These are phyloP conservation scores for Diphasiastrum complanatum DNA, from an alignment of 83 land plant species.

Conservation along the genomic window DNA sequence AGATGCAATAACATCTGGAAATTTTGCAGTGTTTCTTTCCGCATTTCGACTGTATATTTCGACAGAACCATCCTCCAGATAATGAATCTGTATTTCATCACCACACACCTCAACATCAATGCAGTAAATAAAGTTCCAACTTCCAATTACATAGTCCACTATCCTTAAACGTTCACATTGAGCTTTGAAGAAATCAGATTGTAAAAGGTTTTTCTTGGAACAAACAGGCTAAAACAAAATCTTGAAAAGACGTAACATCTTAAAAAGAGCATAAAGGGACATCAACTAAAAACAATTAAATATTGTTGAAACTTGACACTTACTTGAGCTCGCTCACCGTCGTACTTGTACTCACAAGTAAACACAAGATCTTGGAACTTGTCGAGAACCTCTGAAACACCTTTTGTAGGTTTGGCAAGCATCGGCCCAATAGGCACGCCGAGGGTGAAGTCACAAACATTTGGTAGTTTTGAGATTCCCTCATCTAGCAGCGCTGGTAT, in stretches of 20 bases:
- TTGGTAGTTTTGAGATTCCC: slow-evolving; percentile 66
- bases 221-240: too few species aligned
- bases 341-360: slow-evolving; percentile 98
- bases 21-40: slow-evolving; percentile 90
- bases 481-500: slow-evolving; percentile 54
- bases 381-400: slow-evolving; percentile 82
- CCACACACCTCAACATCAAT: too few species aligned
- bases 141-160: not conserved
- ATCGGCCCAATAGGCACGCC: slow-evolving; percentile 97
- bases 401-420: slow-evolving; percentile 96
- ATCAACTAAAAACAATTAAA: too few species aligned
- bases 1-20: slow-evolving; percentile 71
- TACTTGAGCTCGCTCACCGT: slow-evolving; percentile 99
- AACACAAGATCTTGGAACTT: slow-evolving; percentile 85
- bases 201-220: too few species aligned
- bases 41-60: slow-evolving; percentile 98
- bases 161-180: too few species aligned
- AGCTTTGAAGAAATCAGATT: too few species aligned
- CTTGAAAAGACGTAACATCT: too few species aligned
- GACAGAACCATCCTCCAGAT: slow-evolving; percentile 74
- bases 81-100: slow-evolving; percentile 62
- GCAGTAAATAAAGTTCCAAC: not conserved
- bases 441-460: slow-evolving; percentile 60
- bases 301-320: not conserved
- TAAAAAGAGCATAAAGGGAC: too few species aligned